Conservation (phyloP, 1,284 basidiomycete genomes). For the Malassezia arunalokei region DNA sequence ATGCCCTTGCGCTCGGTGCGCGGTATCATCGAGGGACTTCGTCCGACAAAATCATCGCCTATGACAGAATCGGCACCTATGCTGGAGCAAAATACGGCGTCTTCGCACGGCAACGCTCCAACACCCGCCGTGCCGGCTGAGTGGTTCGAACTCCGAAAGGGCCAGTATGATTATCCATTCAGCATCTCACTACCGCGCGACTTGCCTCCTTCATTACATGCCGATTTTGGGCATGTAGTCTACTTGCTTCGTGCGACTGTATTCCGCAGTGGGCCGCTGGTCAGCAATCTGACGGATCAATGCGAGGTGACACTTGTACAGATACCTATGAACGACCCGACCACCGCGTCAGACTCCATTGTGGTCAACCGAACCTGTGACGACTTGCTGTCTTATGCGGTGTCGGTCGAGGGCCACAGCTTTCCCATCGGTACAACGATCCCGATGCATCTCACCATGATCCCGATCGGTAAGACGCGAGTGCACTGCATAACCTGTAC, state of each 20-base stretch:
- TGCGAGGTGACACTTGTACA: conserved; percentile 68
- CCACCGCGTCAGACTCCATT: conserved; percentile 66
- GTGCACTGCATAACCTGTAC: conserved; percentile 63
- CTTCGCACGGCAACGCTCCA: conserved; percentile 18
- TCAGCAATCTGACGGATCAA: conserved; percentile 58
- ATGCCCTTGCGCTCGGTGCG: not conserved
- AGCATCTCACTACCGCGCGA: conserved; percentile 71
- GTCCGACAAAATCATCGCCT: not conserved
- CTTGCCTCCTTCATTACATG: conserved; percentile 66
- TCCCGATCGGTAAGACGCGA: conserved; percentile 70
- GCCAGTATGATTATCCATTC: conserved; percentile 85
- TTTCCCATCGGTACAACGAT: conserved; percentile 62
- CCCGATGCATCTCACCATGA: conserved; percentile 67
- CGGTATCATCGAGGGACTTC: conserved; percentile 10
- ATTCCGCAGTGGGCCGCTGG: conserved; percentile 70
- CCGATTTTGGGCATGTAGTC: conserved; percentile 64
- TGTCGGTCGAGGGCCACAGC: conserved; percentile 62
- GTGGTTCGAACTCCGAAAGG: conserved; percentile 83
- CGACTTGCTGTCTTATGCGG: conserved; percentile 66
- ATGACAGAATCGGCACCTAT: not conserved
- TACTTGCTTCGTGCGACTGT: conserved; percentile 76
- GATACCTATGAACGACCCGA: conserved; percentile 52
- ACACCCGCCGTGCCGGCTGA: conserved; percentile 44
- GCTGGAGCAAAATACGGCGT: conserved; percentile 11
- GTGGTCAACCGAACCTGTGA: conserved; percentile 87